Evolutionary conservation across 1,284 basidiomycete species (phyloP), one percentile per base, ranked within the genome.

Genomic region (Pseudozyma hubeiensis): DNA sequence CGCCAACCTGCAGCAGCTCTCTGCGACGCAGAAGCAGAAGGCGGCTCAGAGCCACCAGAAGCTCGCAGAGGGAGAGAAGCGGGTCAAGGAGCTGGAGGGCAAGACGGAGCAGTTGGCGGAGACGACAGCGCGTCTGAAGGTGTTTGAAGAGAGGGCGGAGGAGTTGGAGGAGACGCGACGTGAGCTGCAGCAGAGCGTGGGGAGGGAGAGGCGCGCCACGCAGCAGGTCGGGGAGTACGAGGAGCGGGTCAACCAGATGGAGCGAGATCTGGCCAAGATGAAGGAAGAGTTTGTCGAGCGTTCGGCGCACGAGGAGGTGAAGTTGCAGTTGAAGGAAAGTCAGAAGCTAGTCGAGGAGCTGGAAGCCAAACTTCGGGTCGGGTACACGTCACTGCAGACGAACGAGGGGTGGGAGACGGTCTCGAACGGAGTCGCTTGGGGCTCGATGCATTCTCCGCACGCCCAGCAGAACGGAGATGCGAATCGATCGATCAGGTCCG

Each of bases 11-110:
- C 78, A 78, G 29, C 59, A 63, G 7, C 30, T 81, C 7, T 65
- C 65, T 1, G 77, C 79, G 7, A 75, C 69, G 34, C 80, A 81
- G 46, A 81, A 81, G 63, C 80, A 81, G 49, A 80, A 81, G 49
- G 78, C 78, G 1, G 80, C 79, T 4, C 59, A 65, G 33, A 55
- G 51, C 13, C 74, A 77, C 33, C 78, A 81, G 55, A 70, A 72
- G 60, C 69, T 80, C 0, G 59, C 76, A 1, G 78, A 80, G 61
- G 64, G 61, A 11, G 77, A 75, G 46, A 78, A 79, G 64, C 70
- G 60, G 50, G 54, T 64, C 16, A 57, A 60, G 31, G 78, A 80
- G 55, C 60, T 70, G 7, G 78, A 81, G 34, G 44, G 37, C 10
- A 53, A 61, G 35, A 57, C 64, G 5, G 49, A 59, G 34, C 58